These are phyloP conservation scores for Lasiosphaeria ovina DNA, from an alignment of 495 filamentous ascomycete species.

Conservation along the genomic window DNA sequence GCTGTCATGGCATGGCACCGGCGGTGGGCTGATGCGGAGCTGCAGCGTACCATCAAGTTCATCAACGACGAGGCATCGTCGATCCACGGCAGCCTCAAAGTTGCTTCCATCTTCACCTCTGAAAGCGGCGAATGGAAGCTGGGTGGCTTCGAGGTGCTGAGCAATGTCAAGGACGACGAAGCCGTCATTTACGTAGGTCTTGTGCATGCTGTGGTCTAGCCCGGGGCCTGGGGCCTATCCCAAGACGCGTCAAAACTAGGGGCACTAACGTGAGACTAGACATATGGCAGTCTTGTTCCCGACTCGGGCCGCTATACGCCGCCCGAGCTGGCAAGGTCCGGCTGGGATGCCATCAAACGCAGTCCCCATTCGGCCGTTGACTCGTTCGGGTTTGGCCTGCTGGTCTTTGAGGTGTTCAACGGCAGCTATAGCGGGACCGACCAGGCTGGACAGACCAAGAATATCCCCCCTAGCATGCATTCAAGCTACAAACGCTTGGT, in stretches of 20 bases:
- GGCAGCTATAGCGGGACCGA: conserved; percentile 69
- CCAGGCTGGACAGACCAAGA: conserved; percentile 79
- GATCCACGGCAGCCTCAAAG: conserved; percentile 80
- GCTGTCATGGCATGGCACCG: background rate
- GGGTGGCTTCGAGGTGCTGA: conserved; percentile 87
- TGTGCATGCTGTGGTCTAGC: background rate
- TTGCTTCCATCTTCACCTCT: conserved; percentile 82
- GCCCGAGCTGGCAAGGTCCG: conserved; percentile 79
- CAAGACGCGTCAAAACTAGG: too few species aligned
- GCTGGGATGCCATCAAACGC: conserved; percentile 86
- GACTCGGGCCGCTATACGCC: conserved; percentile 78
- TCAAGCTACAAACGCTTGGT: conserved; percentile 83
- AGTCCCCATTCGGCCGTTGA: conserved; percentile 79
- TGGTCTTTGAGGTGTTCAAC: conserved; percentile 91
- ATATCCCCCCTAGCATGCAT: conserved; percentile 83
- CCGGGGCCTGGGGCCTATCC: too few species aligned
- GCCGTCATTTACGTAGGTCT: conserved; percentile 75
- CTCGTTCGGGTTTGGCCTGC: conserved; percentile 77
- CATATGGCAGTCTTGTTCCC: conserved; percentile 80
- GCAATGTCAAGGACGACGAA: conserved; percentile 93
- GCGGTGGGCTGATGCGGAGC: conserved; percentile 19
- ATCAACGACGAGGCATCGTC: conserved; percentile 91
- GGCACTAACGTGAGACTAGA: conserved; percentile 46
- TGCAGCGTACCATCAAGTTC: conserved; percentile 85
- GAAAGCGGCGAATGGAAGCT: conserved; percentile 98